Conservation (phyloP, 257 asterid species). For the Solanum chilense region DNA sequence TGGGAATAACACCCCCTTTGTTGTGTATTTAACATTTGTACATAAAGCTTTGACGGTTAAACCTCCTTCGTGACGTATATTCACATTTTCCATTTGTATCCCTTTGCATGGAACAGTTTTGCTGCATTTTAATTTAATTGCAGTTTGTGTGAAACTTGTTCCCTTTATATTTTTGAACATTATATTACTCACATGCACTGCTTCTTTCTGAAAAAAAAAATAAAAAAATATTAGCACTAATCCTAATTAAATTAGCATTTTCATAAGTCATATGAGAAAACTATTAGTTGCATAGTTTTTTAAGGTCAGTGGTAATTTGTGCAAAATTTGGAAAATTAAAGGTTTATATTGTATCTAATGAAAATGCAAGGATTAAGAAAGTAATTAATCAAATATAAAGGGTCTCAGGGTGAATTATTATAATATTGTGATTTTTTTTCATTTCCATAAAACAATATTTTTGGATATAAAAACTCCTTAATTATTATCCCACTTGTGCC, state of each 20-base stretch:
- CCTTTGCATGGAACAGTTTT: slow-evolving; percentile 51
- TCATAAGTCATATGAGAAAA: too few relatives aligned
- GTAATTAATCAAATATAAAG: too few relatives aligned
- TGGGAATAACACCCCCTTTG: slow-evolving; percentile 1
- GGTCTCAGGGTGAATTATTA: too few relatives aligned
- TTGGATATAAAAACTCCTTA: too few relatives aligned
- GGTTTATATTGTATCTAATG: too few relatives aligned
- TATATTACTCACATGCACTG: slow-evolving; percentile 56
- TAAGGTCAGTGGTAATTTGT: too few relatives aligned
- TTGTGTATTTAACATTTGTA: not conserved
- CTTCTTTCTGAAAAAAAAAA: slow-evolving; percentile 46
- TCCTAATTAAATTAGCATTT: not conserved
- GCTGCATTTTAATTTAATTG: slow-evolving; percentile 64
- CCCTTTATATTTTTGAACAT: slow-evolving; percentile 66
- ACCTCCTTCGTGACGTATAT: slow-evolving; percentile 11
- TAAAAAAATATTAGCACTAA: not conserved
- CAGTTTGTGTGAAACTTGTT: slow-evolving; percentile 52
- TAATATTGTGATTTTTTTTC: too few relatives aligned
- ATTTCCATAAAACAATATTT: too few relatives aligned
- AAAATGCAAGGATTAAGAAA: too few relatives aligned
- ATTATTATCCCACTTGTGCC: too few relatives aligned
- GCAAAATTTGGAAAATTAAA: too few relatives aligned
- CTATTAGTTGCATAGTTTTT: too few relatives aligned
- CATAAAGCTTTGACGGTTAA: slow-evolving; percentile 9
- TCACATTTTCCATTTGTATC: slow-evolving; percentile 41